These are phyloP conservation scores for Pholiota conissans DNA, from an alignment of 768 basidiomycete genomes.

Conservation along the genomic window DNA sequence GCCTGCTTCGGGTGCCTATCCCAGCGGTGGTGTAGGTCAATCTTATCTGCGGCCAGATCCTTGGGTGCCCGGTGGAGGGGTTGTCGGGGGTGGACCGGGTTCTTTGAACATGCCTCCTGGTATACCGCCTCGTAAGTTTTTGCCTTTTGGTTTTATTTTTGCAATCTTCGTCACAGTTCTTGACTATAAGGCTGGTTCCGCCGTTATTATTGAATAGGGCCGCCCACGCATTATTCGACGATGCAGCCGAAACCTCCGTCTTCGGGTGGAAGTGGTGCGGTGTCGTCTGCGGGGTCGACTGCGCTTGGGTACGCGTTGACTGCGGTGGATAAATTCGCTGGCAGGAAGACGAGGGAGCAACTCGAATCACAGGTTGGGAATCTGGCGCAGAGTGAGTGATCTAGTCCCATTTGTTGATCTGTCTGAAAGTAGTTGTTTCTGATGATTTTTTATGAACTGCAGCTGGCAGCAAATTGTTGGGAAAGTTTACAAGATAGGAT, in stretches of 20 bases:
- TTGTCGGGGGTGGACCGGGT: slow-evolving; percentile 3
- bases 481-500: slow-evolving; percentile 41
- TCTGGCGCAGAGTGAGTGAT: slow-evolving; percentile 52
- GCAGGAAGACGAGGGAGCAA: slow-evolving; percentile 47
- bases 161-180: neutral
- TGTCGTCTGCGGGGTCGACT: slow-evolving; percentile 28
- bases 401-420: slow-evolving; percentile 1
- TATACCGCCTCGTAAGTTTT: slow-evolving; percentile 34
- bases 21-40: slow-evolving; percentile 1
- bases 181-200: neutral
- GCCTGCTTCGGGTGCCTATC: slow-evolving; percentile 10
- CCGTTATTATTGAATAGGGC: slow-evolving; percentile 7
- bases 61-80: slow-evolving; percentile 21
- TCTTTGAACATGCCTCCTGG: slow-evolving; percentile 28
- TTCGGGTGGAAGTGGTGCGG: slow-evolving; percentile 25
- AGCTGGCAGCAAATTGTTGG: slow-evolving; percentile 47
- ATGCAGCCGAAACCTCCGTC: slow-evolving; percentile 19
- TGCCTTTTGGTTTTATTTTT: neutral
- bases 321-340: slow-evolving; percentile 58
- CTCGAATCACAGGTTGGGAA: slow-evolving; percentile 46
- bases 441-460: slow-evolving; percentile 9
- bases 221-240: slow-evolving; percentile 1
- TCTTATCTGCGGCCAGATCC: slow-evolving; percentile 6
- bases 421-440: slow-evolving; percentile 7
- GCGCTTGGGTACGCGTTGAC: slow-evolving; percentile 44